Evolutionary conservation across 441 rosid genomes (phyloP), one percentile per base, ranked within the genome.

Genomic region (Bruguiera hainesii): DNA sequence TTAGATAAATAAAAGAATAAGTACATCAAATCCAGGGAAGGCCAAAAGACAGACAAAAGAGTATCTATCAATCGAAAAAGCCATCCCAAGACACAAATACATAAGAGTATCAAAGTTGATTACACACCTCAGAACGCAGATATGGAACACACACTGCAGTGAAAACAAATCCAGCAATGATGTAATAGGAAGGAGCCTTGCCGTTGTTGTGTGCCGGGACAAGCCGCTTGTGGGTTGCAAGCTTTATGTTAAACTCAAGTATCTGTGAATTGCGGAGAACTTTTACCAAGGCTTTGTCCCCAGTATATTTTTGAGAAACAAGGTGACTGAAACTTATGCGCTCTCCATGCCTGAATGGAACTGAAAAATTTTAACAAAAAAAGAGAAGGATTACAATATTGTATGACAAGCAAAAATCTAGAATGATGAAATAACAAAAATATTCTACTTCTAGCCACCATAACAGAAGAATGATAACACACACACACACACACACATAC

Each of bases 301-400:
- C 93, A 33, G 94, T 85, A 77, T 91, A 94, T 72, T 94, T 91
- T 63, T 90, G 98, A 56, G 99, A 89, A 63, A 91, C 83, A 69
- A 94, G 98, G 78, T 90, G 91, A 73, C 99, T 90, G 79, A 95
- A 94, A 16, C 97, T 92, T 72, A 94, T 91, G 64, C 97, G 85
- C 82, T 95, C 99, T 23, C 98, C 97, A 49, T 86, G 94, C 76
- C 90, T 78, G 78, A 92, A 94, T 58, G 98, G 96, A 77, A 95
- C 99, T 95, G 83, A 37, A 79, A 77, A 70, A 42, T 37, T 35
- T 63, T 63, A 61, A 30, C 63, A 11, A 19, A 70, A 68, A 52
- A 71, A 57, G 11, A 16, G 4, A 56, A 31, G 29, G 56, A 28
- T 29, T 7, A 26, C 3, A 20, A 18, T 60, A 55, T 20, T 55